Percentiles rank a stretch among this genome's conserved stretches.
Evolutionary conservation across 2,329 filamentous ascomycete genomes (phyloP).

Genomic region (Aspergillus fumigatus): DNA sequence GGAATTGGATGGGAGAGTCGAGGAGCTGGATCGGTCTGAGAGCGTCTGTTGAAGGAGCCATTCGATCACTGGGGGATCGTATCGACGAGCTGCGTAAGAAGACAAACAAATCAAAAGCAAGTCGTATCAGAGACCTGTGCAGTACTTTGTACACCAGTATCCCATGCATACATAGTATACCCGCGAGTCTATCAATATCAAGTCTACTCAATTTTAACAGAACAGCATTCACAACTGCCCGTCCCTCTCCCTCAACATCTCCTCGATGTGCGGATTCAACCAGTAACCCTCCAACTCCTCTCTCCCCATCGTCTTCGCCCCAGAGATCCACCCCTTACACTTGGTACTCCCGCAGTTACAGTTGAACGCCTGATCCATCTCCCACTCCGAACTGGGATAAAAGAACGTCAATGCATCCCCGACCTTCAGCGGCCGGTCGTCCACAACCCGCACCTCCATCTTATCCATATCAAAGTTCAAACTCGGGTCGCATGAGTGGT

Average conservation of each 20-base stretch:
- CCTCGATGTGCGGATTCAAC: slow-evolving; percentile 42
- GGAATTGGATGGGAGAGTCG: neutral
- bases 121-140: neutral
- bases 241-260: slow-evolving; percentile 21
- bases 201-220: neutral
- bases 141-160: neutral
- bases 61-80: neutral
- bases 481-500: slow-evolving; percentile 52
- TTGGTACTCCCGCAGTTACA: slow-evolving; percentile 38
- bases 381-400: slow-evolving; percentile 48
- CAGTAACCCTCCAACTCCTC: slow-evolving; percentile 35
- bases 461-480: slow-evolving; percentile 50
- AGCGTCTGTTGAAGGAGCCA: neutral
- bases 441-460: slow-evolving; percentile 38
- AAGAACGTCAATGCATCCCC: slow-evolving; percentile 47
- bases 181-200: neutral
- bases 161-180: neutral
- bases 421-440: slow-evolving; percentile 33
- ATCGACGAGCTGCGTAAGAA: neutral
- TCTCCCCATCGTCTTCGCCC: slow-evolving; percentile 34
- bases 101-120: slow-evolving; percentile 3
- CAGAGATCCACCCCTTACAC: slow-evolving; percentile 39
- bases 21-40: neutral
- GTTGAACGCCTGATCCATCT: slow-evolving; percentile 45
- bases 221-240: neutral